phyloP scores from a whole-genome alignment of 768 basidiomycete genomes.

The Neoboletus brunneissimus region DNA sequence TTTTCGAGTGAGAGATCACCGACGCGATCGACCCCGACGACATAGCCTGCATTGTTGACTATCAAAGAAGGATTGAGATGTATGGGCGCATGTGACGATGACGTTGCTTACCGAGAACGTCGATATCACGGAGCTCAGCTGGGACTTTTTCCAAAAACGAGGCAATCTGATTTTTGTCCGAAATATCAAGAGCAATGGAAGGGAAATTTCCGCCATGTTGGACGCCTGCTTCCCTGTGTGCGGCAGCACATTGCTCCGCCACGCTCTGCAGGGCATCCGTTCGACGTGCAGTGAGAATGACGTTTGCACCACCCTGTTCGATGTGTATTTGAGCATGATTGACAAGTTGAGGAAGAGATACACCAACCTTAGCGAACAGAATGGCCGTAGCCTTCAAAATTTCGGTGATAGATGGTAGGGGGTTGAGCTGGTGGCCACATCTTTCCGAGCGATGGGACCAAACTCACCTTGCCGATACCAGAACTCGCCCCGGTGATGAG shows the following conservation, averaged over 20 bases:
- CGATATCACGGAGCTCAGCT: slow-evolving; percentile 64
- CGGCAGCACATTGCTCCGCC: slow-evolving; percentile 59
- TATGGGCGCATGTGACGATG: background rate
- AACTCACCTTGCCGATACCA: slow-evolving; percentile 84
- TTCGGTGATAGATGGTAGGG: background rate
- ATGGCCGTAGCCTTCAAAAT: slow-evolving; percentile 71
- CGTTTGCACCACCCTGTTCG: slow-evolving; percentile 75
- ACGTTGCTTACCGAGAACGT: slow-evolving; percentile 68
- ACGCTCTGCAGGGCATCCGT: slow-evolving; percentile 70
- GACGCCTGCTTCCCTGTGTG: slow-evolving; percentile 70
- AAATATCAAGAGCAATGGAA: slow-evolving; percentile 72
- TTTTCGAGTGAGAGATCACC: slow-evolving; percentile 77
- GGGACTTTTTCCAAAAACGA: slow-evolving; percentile 71
- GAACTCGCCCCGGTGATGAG: slow-evolving; percentile 88
- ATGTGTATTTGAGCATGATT: background rate
- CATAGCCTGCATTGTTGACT: slow-evolving; percentile 87
- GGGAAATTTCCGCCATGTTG: slow-evolving; percentile 78
- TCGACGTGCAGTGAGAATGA: slow-evolving; percentile 82
- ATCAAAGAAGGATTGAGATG: background rate
- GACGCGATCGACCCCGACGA: slow-evolving; percentile 82
- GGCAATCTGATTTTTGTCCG: slow-evolving; percentile 70
- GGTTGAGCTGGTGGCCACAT: background rate
- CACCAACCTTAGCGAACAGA: slow-evolving; percentile 77
- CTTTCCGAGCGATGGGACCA: background rate
- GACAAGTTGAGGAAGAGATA: background rate